Evolutionary conservation across 106 monocot genomes (phyloP).

Genomic region (Gastrodia elata): DNA sequence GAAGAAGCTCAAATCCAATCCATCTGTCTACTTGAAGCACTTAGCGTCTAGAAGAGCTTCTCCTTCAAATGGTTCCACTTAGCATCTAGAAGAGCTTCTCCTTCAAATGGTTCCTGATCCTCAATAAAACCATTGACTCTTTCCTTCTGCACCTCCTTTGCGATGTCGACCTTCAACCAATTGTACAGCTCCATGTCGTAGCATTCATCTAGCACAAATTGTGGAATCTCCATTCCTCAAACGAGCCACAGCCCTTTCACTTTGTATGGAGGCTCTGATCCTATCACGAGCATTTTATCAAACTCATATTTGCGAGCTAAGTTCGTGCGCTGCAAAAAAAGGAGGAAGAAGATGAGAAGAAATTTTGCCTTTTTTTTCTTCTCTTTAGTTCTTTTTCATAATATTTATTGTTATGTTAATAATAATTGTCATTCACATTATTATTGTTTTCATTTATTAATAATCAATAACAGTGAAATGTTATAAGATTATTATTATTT

Average conservation of each 20-base stretch:
- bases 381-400: too few species aligned
- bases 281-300: slow-evolving; percentile 69
- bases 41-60: slow-evolving; percentile 58
- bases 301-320: slow-evolving; percentile 59
- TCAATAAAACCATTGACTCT: slow-evolving; percentile 55
- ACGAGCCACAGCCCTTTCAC: slow-evolving; percentile 67
- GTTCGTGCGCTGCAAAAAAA: slow-evolving; percentile 61
- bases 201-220: slow-evolving; percentile 53
- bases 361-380: too few species aligned
- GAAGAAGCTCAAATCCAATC: too few species aligned
- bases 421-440: too few species aligned
- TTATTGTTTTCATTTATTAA: too few species aligned
- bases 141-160: slow-evolving; percentile 57
- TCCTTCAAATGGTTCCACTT: slow-evolving; percentile 73
- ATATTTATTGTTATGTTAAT: too few species aligned
- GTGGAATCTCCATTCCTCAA: slow-evolving; percentile 49
- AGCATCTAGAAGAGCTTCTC: slow-evolving; percentile 52
- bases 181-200: slow-evolving; percentile 71
- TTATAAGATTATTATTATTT: too few species aligned
- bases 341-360: too few species aligned
- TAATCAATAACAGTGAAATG: too few species aligned
- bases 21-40: too few species aligned
- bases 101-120: slow-evolving; percentile 71
- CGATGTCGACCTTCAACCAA: slow-evolving; percentile 47
- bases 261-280: slow-evolving; percentile 43